These are phyloP conservation scores for Polysphondylium violaceum DNA, from an alignment of 78 protist species.

Conservation along the genomic window DNA sequence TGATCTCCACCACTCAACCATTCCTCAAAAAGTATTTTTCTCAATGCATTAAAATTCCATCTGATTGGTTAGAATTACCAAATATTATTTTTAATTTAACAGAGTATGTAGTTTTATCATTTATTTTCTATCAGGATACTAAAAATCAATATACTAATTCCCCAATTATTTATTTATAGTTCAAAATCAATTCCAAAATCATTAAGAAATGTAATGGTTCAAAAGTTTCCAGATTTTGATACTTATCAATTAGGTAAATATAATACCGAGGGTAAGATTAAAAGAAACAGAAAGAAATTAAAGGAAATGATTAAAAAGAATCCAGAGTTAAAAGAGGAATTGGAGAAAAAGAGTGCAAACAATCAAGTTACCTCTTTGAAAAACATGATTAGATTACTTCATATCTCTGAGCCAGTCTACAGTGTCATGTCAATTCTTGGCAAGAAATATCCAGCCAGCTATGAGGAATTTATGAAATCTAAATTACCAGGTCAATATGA, in stretches of 20 bases:
- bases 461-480: slow-evolving; percentile 62
- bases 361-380: slow-evolving; percentile 81
- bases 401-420: slow-evolving; percentile 84
- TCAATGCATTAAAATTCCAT: slow-evolving; percentile 80
- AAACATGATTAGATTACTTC: slow-evolving; percentile 87
- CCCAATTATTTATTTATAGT: neutral
- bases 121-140: neutral
- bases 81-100: slow-evolving; percentile 38
- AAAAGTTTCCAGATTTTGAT: slow-evolving; percentile 86
- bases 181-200: slow-evolving; percentile 80
- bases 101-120: slow-evolving; percentile 24
- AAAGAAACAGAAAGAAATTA: slow-evolving; percentile 79
- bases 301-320: slow-evolving; percentile 63
- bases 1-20: slow-evolving; percentile 49
- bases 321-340: slow-evolving; percentile 21
- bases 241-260: slow-evolving; percentile 92
- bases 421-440: slow-evolving; percentile 89
- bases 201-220: slow-evolving; percentile 88
- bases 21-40: slow-evolving; percentile 77
- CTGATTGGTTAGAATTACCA: slow-evolving; percentile 92
- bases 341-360: neutral
- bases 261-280: slow-evolving; percentile 86
- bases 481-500: slow-evolving; percentile 85
- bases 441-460: slow-evolving; percentile 85
- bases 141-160: no score